phyloP scores from a whole-genome alignment of 1,139 yeast species.

The Magnusiomyces ingens region DNA sequence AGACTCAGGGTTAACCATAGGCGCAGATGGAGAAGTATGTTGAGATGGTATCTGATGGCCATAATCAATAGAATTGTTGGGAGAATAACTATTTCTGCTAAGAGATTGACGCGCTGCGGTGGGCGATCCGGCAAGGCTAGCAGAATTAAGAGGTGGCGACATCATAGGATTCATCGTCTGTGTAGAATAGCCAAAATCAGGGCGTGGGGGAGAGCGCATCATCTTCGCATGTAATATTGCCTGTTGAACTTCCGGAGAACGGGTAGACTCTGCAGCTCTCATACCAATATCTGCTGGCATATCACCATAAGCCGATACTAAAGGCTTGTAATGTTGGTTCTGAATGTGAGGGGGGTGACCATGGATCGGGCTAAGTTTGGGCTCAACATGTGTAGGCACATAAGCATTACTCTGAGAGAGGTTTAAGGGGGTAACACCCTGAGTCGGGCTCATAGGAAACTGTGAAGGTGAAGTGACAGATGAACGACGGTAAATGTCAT shows the following conservation, averaged over 20 bases:
- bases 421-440: neutral
- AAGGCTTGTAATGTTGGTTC: neutral
- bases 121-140: neutral
- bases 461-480: conserved; percentile 2
- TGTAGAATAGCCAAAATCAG: conserved; percentile 1
- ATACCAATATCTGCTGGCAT: conserved; percentile 20
- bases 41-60: neutral
- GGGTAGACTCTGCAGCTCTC: conserved; percentile 14
- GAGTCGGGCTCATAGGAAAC: neutral
- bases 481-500: neutral
- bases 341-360: neutral
- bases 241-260: conserved; percentile 17
- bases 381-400: neutral
- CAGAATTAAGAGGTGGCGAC: neutral
- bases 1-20: conserved; percentile 29
- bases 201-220: conserved; percentile 10
- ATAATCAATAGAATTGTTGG: neutral
- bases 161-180: neutral
- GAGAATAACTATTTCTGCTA: neutral
- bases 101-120: neutral
- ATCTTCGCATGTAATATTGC: conserved; percentile 14
- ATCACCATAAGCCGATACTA: conserved; percentile 19
- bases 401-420: neutral
- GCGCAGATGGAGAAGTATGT: conserved; percentile 2
- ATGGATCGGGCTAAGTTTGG: neutral